Evolutionary conservation across 2,329 filamentous ascomycete genomes (phyloP).

Genomic region (Claviceps sp.): DNA sequence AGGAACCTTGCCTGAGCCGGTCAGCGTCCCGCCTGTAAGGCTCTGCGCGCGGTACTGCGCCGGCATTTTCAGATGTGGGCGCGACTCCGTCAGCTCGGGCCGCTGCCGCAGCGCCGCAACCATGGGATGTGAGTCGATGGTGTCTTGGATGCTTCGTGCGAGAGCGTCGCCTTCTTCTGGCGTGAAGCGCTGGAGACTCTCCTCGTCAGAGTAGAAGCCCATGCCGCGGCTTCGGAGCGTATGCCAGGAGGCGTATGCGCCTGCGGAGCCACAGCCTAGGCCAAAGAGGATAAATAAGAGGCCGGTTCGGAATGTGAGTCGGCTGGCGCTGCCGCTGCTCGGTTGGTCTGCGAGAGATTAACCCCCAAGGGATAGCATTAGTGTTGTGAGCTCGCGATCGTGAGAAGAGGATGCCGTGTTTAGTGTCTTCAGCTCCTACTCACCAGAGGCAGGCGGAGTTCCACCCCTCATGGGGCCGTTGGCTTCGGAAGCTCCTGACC

Average conservation of each 20-base stretch:
- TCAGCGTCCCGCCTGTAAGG: constrained; percentile 68
- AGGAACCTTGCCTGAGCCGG: constrained; percentile 60
- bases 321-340: not conserved
- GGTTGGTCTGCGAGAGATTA: not conserved
- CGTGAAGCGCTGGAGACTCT: constrained; percentile 55
- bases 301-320: constrained; percentile 10
- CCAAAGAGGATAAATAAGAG: constrained; percentile 16
- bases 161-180: constrained; percentile 36
- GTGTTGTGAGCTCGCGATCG: no score
- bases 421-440: not conserved
- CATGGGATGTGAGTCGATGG: constrained; percentile 66
- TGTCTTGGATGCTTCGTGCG: constrained; percentile 49
- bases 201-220: constrained; percentile 44
- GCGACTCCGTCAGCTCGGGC: constrained; percentile 56
- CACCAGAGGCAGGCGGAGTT: not conserved
- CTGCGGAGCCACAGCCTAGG: constrained; percentile 17
- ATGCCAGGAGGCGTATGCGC: constrained; percentile 23
- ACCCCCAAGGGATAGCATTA: no score
- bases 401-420: no score
- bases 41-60: constrained; percentile 54
- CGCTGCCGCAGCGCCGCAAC: constrained; percentile 53
- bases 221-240: constrained; percentile 21
- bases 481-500: no score
- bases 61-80: constrained; percentile 82
- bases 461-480: not conserved